Conservation (phyloP, 2,329 filamentous ascomycete genomes). For the Talaromyces sp. region DNA sequence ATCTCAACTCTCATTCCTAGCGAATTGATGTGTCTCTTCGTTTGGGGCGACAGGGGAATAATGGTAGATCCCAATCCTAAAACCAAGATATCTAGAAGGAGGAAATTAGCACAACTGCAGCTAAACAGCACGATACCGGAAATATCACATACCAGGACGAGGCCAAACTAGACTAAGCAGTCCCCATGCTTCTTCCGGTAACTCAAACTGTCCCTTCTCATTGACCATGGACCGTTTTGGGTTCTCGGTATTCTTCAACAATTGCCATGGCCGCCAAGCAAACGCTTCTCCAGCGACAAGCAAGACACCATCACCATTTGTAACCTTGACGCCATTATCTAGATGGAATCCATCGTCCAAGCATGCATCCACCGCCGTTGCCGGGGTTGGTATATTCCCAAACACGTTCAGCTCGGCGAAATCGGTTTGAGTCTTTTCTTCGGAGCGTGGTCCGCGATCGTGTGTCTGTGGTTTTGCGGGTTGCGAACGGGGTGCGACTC, state of each 20-base stretch:
- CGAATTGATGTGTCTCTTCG: slow-evolving; percentile 67
- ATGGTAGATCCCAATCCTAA: slow-evolving; percentile 79
- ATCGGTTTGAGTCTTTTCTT: slow-evolving; percentile 65
- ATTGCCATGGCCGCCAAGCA: slow-evolving; percentile 77
- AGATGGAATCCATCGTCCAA: slow-evolving; percentile 80
- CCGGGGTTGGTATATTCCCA: slow-evolving; percentile 68
- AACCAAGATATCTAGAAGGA: slow-evolving; percentile 70
- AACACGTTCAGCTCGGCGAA: slow-evolving; percentile 77
- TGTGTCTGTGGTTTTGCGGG: slow-evolving; percentile 41
- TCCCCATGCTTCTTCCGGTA: slow-evolving; percentile 67
- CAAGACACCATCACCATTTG: slow-evolving; percentile 67
- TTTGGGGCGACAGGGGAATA: slow-evolving; percentile 70
- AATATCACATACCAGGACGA: slow-evolving; percentile 67
- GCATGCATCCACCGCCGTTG: slow-evolving; percentile 80
- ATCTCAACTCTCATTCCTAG: slow-evolving; percentile 84
- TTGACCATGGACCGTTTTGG: slow-evolving; percentile 58
- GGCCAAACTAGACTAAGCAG: slow-evolving; percentile 78
- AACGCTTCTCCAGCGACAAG: slow-evolving; percentile 86
- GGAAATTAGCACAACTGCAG: background rate
- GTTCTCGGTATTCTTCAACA: slow-evolving; percentile 27
- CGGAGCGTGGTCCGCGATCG: slow-evolving; percentile 60
- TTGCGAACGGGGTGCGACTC: slow-evolving; percentile 33
- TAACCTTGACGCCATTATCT: slow-evolving; percentile 72
- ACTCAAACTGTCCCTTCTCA: slow-evolving; percentile 75
- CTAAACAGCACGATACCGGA: background rate